phyloP scores from a whole-genome alignment of 2,329 filamentous ascomycete genomes.

The Paracamarosporium sp. region DNA sequence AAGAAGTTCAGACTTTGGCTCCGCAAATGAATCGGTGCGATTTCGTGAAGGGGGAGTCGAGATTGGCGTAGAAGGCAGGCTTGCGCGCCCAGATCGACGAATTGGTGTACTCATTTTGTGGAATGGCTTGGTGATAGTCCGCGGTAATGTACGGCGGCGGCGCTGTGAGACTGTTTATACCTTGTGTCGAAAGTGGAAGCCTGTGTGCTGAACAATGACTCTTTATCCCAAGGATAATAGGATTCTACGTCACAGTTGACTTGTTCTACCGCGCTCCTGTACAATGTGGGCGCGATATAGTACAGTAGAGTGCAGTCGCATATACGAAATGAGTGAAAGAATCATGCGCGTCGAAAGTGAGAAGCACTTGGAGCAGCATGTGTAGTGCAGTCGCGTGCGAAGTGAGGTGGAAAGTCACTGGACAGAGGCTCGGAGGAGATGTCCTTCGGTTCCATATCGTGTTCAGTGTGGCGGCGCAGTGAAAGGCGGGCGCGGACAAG shows the following conservation, averaged over 20 bases:
- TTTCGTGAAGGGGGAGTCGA: constrained; percentile 14
- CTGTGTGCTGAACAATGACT: constrained; percentile 1
- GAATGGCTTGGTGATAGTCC: constrained; percentile 10
- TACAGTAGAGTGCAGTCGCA: no score
- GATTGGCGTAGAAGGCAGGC: constrained; percentile 26
- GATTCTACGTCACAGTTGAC: background rate
- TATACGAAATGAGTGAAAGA: background rate
- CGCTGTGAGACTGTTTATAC: constrained; percentile 2
- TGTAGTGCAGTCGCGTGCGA: constrained; percentile 23
- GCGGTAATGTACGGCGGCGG: background rate
- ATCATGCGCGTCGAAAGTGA: background rate
- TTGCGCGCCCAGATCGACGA: constrained; percentile 21
- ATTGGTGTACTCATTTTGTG: constrained; percentile 17
- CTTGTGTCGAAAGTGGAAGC: background rate
- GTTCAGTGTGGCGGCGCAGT: background rate
- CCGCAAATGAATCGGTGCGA: constrained; percentile 23
- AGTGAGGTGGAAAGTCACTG: constrained; percentile 43
- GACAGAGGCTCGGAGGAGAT: constrained; percentile 45
- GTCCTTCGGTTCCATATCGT: constrained; percentile 43
- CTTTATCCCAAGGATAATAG: background rate
- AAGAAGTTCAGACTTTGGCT: constrained; percentile 43
- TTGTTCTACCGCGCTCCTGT: background rate
- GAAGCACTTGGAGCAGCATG: background rate
- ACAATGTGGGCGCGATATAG: background rate
- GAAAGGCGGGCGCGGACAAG: background rate